A percentile compares a stretch with the other conserved stretches of the same genome.
These are phyloP conservation scores for Brettanomyces naardenensis DNA, from an alignment of 805 yeast species.

Conservation along the genomic window DNA sequence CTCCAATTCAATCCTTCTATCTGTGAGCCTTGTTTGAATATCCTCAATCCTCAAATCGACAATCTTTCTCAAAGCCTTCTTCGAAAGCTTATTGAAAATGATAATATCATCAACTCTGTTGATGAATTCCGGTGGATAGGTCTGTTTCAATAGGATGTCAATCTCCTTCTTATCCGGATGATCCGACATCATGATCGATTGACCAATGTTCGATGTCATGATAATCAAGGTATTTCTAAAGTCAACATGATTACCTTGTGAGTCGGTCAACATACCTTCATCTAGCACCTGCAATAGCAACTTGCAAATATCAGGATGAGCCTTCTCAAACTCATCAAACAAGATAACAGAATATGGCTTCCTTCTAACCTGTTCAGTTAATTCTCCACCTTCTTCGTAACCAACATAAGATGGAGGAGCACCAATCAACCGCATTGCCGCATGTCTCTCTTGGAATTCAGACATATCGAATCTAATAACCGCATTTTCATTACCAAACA, in stretches of 20 bases:
- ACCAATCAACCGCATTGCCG: slow-evolving; percentile 86
- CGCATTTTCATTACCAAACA: slow-evolving; percentile 82
- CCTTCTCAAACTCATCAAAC: slow-evolving; percentile 95
- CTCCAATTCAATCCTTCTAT: slow-evolving; percentile 59
- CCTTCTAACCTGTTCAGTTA: slow-evolving; percentile 92
- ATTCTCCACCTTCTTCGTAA: slow-evolving; percentile 91
- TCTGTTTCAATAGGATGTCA: slow-evolving; percentile 54
- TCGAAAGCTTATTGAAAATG: slow-evolving; percentile 85
- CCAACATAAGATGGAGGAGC: slow-evolving; percentile 99
- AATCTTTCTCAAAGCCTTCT: slow-evolving; percentile 63
- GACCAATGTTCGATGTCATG: slow-evolving; percentile 96
- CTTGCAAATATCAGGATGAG: slow-evolving; percentile 93
- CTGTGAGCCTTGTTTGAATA: slow-evolving; percentile 67
- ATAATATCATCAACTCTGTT: slow-evolving; percentile 92
- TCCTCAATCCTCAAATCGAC: slow-evolving; percentile 81
- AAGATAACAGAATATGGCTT: slow-evolving; percentile 90
- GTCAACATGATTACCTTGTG: slow-evolving; percentile 91
- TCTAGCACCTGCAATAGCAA: slow-evolving; percentile 85
- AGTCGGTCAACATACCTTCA: slow-evolving; percentile 91
- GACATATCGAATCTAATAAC: slow-evolving; percentile 95
- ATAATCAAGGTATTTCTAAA: slow-evolving; percentile 92
- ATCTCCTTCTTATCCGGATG: slow-evolving; percentile 54
- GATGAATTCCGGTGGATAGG: slow-evolving; percentile 92
- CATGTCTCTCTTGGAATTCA: slow-evolving; percentile 92
- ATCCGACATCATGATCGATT: slow-evolving; percentile 73